Conservation (phyloP, 495 filamentous ascomycete species). For the Neurospora sp. region DNA sequence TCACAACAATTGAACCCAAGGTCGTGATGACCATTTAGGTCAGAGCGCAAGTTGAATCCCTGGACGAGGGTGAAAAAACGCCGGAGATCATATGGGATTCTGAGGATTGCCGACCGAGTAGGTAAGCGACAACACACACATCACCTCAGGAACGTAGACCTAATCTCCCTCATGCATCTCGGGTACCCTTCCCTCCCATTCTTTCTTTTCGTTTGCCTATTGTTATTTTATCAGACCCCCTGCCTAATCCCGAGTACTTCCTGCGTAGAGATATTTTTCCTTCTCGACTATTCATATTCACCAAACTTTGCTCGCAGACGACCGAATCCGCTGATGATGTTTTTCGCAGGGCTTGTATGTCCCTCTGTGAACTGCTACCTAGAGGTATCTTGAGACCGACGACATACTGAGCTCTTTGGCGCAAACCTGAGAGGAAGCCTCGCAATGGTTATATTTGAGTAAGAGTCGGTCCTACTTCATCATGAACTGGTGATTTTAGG, state of each 20-base stretch:
- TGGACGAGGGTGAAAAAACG: background rate
- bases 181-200: background rate
- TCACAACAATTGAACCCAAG: background rate
- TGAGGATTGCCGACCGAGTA: background rate
- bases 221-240: background rate
- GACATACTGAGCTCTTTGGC: background rate
- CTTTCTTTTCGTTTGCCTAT: background rate
- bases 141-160: background rate
- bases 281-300: background rate
- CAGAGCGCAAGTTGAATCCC: background rate
- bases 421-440: background rate
- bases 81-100: background rate
- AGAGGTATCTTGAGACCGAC: background rate
- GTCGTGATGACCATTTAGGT: background rate
- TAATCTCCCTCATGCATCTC: background rate
- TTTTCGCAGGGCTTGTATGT: background rate
- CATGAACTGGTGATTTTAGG: background rate
- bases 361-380: background rate
- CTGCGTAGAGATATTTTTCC: background rate
- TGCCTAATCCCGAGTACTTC: background rate
- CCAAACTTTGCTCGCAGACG: background rate
- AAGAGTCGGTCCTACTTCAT: background rate
- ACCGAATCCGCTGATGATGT: background rate
- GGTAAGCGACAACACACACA: background rate
- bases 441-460: background rate